Conservation (phyloP, 371 early-diverging fungal species). For the Coemansia sp. region DNA sequence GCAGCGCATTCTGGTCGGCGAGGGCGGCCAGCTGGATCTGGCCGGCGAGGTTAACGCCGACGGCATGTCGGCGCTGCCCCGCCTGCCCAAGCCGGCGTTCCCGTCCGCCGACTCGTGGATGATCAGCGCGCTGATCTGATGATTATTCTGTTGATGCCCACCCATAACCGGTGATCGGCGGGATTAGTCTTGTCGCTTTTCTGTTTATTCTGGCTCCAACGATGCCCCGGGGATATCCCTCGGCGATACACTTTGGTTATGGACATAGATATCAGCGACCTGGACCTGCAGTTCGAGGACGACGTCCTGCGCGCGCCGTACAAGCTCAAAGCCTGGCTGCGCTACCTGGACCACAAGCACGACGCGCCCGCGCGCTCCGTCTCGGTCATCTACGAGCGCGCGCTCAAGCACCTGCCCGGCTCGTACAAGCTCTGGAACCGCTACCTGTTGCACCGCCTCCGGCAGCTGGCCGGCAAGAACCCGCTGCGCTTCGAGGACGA, state of each 20-base stretch:
- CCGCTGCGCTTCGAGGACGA: slow-evolving; percentile 56
- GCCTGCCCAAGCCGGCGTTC: neutral
- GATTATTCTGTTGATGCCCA: no score
- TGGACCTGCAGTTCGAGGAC: slow-evolving; percentile 72
- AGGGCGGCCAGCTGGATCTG: slow-evolving; percentile 2
- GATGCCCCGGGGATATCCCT: no score
- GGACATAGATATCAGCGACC: slow-evolving; percentile 41
- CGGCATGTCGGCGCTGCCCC: slow-evolving; percentile 3
- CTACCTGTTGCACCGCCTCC: slow-evolving; percentile 75
- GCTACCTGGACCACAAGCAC: slow-evolving; percentile 86
- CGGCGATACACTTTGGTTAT: neutral
- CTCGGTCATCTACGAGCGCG: slow-evolving; percentile 82
- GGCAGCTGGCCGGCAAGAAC: slow-evolving; percentile 52
- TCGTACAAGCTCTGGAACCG: slow-evolving; percentile 95
- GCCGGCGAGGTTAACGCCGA: slow-evolving; percentile 1
- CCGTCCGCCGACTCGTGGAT: slow-evolving; percentile 5
- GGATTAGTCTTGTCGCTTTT: no score
- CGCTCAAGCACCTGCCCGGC: slow-evolving; percentile 83
- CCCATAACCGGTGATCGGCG: no score
- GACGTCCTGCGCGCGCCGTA: slow-evolving; percentile 85
- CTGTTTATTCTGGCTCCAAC: no score
- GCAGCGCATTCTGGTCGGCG: slow-evolving; percentile 21
- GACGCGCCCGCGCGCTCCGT: slow-evolving; percentile 50
- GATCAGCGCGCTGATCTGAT: neutral
- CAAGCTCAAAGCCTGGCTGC: slow-evolving; percentile 80